Percentiles rank a stretch among this genome's conserved stretches.
phyloP scores from a whole-genome alignment of 345 rosid genomes.

The Cochlearia excelsa region DNA sequence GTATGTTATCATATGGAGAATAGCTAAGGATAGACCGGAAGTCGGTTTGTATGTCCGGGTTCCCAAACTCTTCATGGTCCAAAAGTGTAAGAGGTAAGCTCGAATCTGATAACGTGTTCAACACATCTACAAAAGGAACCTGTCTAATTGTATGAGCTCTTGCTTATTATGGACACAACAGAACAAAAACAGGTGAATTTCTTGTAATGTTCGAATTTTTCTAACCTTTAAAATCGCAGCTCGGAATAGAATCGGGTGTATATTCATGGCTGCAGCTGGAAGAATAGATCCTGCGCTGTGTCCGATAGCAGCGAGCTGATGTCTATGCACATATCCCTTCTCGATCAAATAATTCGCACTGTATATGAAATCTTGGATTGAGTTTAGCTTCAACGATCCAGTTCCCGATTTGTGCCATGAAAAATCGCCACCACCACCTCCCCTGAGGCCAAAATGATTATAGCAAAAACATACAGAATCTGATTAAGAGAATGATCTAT shows the following conservation, averaged over 20 bases:
- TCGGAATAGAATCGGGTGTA: slow-evolving; percentile 56
- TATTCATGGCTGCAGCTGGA: slow-evolving; percentile 71
- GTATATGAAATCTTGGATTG: slow-evolving; percentile 62
- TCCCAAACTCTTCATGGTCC: slow-evolving; percentile 93
- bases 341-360: slow-evolving; percentile 58
- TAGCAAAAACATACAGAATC: slow-evolving; percentile 3
- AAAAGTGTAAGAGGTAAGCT: slow-evolving; percentile 69
- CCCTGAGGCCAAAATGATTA: slow-evolving; percentile 33
- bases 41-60: slow-evolving; percentile 54
- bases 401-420: slow-evolving; percentile 82
- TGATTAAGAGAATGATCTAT: not conserved
- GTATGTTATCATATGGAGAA: slow-evolving; percentile 85
- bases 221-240: slow-evolving; percentile 78
- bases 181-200: not conserved
- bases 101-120: slow-evolving; percentile 74
- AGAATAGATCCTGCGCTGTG: slow-evolving; percentile 78
- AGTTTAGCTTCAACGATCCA: slow-evolving; percentile 57
- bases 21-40: slow-evolving; percentile 56
- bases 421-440: slow-evolving; percentile 59
- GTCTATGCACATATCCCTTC: slow-evolving; percentile 62
- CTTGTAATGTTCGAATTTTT: not conserved
- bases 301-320: slow-evolving; percentile 66
- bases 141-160: slow-evolving; percentile 27
- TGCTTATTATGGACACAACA: not conserved
- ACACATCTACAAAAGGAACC: slow-evolving; percentile 86